Percentiles rank a stretch among this genome's conserved stretches.
Conservation (phyloP, 768 basidiomycete genomes). For the Chalciporus pseudorubinellus region DNA sequence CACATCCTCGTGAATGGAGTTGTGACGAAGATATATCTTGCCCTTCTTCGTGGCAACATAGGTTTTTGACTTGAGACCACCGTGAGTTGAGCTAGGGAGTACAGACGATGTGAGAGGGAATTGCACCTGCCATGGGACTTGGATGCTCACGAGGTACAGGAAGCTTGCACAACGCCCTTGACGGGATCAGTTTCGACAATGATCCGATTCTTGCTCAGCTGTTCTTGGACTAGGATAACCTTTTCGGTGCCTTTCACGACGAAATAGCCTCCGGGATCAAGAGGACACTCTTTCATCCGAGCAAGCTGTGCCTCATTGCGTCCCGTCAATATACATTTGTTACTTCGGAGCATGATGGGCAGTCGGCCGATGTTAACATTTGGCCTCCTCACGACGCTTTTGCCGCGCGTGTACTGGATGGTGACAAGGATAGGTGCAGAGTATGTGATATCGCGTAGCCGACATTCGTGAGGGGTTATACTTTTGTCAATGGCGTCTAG, state of each 20-base stretch:
- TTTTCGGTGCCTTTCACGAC: slow-evolving; percentile 99
- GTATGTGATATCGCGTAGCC: slow-evolving; percentile 93
- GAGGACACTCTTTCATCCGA: slow-evolving; percentile 93
- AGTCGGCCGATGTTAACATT: slow-evolving; percentile 88
- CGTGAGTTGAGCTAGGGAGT: slow-evolving; percentile 69
- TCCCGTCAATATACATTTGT: slow-evolving; percentile 87
- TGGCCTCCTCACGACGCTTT: slow-evolving; percentile 75
- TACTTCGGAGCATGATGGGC: slow-evolving; percentile 96
- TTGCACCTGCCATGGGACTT: neutral
- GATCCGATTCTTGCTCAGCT: slow-evolving; percentile 97
- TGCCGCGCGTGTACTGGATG: slow-evolving; percentile 92
- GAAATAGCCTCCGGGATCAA: slow-evolving; percentile 99
- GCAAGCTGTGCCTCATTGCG: slow-evolving; percentile 79
- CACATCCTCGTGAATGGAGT: slow-evolving; percentile 95
- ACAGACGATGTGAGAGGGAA: slow-evolving; percentile 8
- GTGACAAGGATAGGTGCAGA: slow-evolving; percentile 91
- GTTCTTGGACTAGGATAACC: slow-evolving; percentile 98
- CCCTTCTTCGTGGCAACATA: slow-evolving; percentile 95
- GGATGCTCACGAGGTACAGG: slow-evolving; percentile 85
- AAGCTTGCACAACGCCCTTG: slow-evolving; percentile 90
- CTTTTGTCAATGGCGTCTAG: slow-evolving; percentile 71
- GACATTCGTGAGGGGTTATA: slow-evolving; percentile 96
- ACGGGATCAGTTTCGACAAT: slow-evolving; percentile 93
- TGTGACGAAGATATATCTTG: slow-evolving; percentile 95
- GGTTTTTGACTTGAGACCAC: slow-evolving; percentile 91